These are phyloP conservation scores for Sambucus nigra DNA, from an alignment of 129 eudicot genomes.

Conservation along the genomic window DNA sequence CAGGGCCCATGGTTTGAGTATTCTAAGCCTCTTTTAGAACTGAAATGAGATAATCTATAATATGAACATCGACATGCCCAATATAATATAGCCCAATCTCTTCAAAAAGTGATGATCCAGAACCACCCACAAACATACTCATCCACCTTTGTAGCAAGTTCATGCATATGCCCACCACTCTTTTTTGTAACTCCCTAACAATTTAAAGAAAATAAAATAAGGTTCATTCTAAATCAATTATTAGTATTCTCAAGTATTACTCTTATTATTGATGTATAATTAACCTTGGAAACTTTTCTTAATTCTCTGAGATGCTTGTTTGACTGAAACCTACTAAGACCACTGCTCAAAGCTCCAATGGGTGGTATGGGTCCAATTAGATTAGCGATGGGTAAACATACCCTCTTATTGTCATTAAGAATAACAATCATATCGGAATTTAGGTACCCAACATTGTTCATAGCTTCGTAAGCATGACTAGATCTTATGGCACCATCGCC, in stretches of 20 bases:
- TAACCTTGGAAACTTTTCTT: constrained; percentile 50
- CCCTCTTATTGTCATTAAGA: constrained; percentile 43
- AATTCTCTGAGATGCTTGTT: constrained; percentile 44
- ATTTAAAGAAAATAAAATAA: not conserved
- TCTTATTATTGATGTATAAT: not conserved
- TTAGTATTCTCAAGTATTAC: not conserved
- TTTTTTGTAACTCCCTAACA: constrained; percentile 84
- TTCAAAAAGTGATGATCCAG: constrained; percentile 74
- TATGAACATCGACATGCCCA: constrained; percentile 51
- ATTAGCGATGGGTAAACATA: constrained; percentile 40
- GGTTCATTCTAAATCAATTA: constrained; percentile 4
- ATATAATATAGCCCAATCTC: constrained; percentile 78
- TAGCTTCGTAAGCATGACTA: too few relatives aligned
- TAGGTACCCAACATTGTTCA: too few relatives aligned
- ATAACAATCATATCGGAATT: too few relatives aligned
- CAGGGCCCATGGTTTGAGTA: constrained; percentile 82
- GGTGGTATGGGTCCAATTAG: constrained; percentile 40
- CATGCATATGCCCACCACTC: constrained; percentile 96
- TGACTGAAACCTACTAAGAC: constrained; percentile 36
- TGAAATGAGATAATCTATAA: constrained; percentile 42
- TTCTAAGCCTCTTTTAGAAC: constrained; percentile 79
- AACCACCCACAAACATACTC: constrained; percentile 96
- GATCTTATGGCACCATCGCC: too few relatives aligned
- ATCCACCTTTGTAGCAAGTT: constrained; percentile 86
- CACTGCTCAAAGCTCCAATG: constrained; percentile 43